Evolutionary conservation across 1,284 basidiomycete species (phyloP).

Genomic region (Cerrena zonata): DNA sequence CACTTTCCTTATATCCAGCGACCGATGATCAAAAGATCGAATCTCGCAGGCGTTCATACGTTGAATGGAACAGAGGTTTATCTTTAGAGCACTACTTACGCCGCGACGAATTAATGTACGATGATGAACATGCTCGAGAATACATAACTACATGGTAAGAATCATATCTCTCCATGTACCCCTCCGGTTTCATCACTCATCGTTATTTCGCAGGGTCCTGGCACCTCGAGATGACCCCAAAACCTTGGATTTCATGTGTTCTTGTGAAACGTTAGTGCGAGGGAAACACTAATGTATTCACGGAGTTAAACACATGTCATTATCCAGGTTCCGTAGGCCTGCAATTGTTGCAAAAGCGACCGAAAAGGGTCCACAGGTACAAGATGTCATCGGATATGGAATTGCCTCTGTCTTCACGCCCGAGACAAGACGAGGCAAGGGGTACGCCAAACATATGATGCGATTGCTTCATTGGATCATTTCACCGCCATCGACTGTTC

Average conservation of each 20-base stretch:
- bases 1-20: slow-evolving; percentile 25
- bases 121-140: slow-evolving; percentile 30
- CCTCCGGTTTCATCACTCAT: neutral
- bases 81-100: slow-evolving; percentile 32
- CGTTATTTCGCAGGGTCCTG: slow-evolving; percentile 34
- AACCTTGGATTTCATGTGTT: slow-evolving; percentile 38
- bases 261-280: slow-evolving; percentile 40
- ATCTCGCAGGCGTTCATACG: slow-evolving; percentile 29
- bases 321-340: slow-evolving; percentile 25
- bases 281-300: neutral
- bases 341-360: slow-evolving; percentile 18
- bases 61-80: slow-evolving; percentile 31
- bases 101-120: slow-evolving; percentile 30
- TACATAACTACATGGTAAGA: slow-evolving; percentile 35
- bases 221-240: slow-evolving; percentile 33
- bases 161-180: neutral
- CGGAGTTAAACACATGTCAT: neutral
- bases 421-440: slow-evolving; percentile 33
- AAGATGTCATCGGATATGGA: slow-evolving; percentile 30
- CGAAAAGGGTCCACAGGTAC: slow-evolving; percentile 10
- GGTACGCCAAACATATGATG: slow-evolving; percentile 48
- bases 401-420: slow-evolving; percentile 44
- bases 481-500: slow-evolving; percentile 25
- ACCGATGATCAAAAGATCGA: slow-evolving; percentile 29
- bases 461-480: slow-evolving; percentile 40